Evolutionary conservation across 495 filamentous ascomycete genomes (phyloP).

Genomic region (Chaetomidium leptoderma): DNA sequence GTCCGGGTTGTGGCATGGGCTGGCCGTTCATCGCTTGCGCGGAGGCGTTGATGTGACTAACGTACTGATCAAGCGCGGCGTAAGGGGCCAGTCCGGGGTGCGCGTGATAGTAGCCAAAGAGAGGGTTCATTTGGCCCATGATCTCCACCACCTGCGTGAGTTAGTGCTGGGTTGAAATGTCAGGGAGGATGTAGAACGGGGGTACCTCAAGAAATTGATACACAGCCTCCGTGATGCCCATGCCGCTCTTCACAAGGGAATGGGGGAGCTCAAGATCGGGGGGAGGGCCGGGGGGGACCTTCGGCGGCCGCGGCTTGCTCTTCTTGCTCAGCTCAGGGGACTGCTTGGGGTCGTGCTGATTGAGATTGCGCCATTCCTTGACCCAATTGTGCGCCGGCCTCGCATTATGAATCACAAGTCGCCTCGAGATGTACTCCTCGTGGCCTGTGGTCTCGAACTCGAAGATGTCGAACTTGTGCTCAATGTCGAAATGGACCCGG

Average conservation of each 20-base stretch:
- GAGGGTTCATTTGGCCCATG: slow-evolving; percentile 65
- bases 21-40: slow-evolving; percentile 41
- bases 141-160: slow-evolving; percentile 63
- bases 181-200: background rate
- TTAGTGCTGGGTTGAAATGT: slow-evolving; percentile 4
- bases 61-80: slow-evolving; percentile 58
- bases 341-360: slow-evolving; percentile 56
- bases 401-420: slow-evolving; percentile 49
- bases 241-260: slow-evolving; percentile 56
- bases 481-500: slow-evolving; percentile 59
- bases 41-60: slow-evolving; percentile 38
- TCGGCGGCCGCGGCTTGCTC: slow-evolving; percentile 49
- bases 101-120: slow-evolving; percentile 58
- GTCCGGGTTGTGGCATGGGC: slow-evolving; percentile 36
- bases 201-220: slow-evolving; percentile 67
- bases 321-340: slow-evolving; percentile 73
- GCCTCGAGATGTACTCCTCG: slow-evolving; percentile 65
- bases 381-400: slow-evolving; percentile 51
- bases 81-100: slow-evolving; percentile 57
- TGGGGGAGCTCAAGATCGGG: slow-evolving; percentile 58
- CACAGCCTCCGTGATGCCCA: slow-evolving; percentile 57
- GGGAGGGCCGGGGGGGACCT: slow-evolving; percentile 47
- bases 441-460: slow-evolving; percentile 61
- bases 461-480: slow-evolving; percentile 68
- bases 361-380: slow-evolving; percentile 52